These are phyloP conservation scores for Globisporangium solare DNA, from an alignment of 352 stramenopile genomes.

Conservation along the genomic window DNA sequence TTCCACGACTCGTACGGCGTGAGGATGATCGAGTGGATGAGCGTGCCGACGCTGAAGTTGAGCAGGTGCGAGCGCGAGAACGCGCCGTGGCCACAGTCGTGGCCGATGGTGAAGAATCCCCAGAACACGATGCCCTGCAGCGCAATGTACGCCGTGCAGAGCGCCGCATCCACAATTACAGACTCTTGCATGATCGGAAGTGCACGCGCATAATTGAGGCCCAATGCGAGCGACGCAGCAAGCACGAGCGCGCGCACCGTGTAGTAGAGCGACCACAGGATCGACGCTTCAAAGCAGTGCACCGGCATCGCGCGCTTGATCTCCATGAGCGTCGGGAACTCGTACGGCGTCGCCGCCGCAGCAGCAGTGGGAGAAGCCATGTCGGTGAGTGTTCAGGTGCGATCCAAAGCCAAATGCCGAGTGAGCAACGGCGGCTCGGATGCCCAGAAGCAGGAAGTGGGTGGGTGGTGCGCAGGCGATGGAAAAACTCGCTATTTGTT, in stretches of 20 bases:
- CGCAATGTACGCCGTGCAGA: conserved; percentile 59
- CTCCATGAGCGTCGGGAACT: conserved; percentile 76
- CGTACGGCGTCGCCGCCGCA: conserved; percentile 32
- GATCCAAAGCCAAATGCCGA: no score
- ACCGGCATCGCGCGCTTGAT: conserved; percentile 74
- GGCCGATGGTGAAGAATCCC: conserved; percentile 81
- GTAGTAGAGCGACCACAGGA: conserved; percentile 71
- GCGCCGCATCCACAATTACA: conserved; percentile 30
- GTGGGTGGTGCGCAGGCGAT: no score
- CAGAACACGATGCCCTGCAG: conserved; percentile 78
- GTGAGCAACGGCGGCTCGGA: no score
- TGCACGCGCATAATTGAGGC: conserved; percentile 35
- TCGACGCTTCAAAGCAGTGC: conserved; percentile 69
- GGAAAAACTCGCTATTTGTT: no score
- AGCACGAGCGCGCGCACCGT: conserved; percentile 49
- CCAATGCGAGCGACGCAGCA: conserved; percentile 33
- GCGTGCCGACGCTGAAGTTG: conserved; percentile 71
- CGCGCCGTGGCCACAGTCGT: conserved; percentile 75
- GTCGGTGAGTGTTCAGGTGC: no score
- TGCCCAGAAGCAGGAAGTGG: no score
- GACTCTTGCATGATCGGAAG: conserved; percentile 34
- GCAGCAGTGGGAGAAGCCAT: conserved; percentile 22
- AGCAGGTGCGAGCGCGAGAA: conserved; percentile 76
- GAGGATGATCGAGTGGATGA: conserved; percentile 80
- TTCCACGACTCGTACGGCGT: conserved; percentile 81